Evolutionary conservation across 1,284 basidiomycete genomes (phyloP).

Genomic region (Puccinia coronata): DNA sequence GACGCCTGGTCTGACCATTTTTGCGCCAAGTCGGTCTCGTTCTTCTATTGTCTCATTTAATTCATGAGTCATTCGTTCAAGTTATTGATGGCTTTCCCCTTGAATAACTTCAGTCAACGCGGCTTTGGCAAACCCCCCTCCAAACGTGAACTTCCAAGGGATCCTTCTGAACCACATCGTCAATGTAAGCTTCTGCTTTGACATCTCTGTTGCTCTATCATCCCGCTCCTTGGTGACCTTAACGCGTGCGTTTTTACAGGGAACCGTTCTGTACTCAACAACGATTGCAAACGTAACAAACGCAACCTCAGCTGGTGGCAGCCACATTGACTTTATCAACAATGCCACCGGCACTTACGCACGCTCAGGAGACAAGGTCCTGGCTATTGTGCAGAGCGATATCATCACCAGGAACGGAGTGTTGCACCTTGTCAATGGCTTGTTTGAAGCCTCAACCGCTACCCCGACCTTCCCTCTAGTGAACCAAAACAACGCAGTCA

Average conservation of each 20-base stretch:
- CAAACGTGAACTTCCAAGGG: conserved; percentile 28
- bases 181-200: conserved; percentile 27
- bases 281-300: conserved; percentile 60
- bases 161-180: conserved; percentile 46
- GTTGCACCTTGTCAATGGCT: conserved; percentile 62
- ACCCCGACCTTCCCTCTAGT: conserved; percentile 36
- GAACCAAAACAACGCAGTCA: conserved; percentile 38
- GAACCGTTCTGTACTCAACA: conserved; percentile 69
- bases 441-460: conserved; percentile 39
- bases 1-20: conserved; percentile 39
- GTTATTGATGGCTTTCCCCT: background rate
- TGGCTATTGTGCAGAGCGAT: conserved; percentile 67
- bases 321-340: conserved; percentile 64
- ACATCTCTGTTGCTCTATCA: background rate
- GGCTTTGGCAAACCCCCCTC: conserved; percentile 18
- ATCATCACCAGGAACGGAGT: conserved; percentile 72
- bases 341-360: conserved; percentile 70
- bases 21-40: conserved; percentile 25
- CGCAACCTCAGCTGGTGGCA: conserved; percentile 67
- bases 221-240: background rate
- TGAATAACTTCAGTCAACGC: conserved; percentile 28
- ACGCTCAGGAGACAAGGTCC: conserved; percentile 64
- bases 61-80: background rate
- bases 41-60: too few relatives aligned
- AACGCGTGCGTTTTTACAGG: conserved; percentile 54